These are phyloP conservation scores for Trichoderma erinaceum DNA, from an alignment of 495 filamentous ascomycete species.

Conservation along the genomic window DNA sequence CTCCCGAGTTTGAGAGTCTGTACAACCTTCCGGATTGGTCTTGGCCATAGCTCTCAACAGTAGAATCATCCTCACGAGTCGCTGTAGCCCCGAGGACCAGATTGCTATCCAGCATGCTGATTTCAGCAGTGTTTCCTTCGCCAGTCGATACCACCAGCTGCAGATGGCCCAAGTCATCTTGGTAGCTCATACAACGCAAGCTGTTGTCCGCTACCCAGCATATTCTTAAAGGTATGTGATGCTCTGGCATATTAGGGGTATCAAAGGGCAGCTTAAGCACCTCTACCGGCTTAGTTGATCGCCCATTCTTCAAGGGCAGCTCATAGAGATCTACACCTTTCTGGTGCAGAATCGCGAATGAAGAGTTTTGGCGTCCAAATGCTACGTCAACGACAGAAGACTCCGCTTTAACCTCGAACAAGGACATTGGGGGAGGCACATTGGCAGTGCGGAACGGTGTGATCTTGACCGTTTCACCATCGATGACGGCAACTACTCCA, in stretches of 20 bases:
- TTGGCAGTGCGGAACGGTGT: conserved; percentile 80
- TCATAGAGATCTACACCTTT: conserved; percentile 56
- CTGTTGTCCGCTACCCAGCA: conserved; percentile 8
- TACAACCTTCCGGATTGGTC: conserved; percentile 34
- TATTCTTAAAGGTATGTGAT: conserved; percentile 8
- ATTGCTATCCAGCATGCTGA: not conserved
- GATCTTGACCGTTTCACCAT: conserved; percentile 74
- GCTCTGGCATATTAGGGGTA: conserved; percentile 10
- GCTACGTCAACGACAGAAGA: conserved; percentile 67
- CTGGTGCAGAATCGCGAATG: conserved; percentile 66
- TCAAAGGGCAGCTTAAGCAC: conserved; percentile 24
- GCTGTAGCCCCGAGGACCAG: not conserved
- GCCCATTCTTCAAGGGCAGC: conserved; percentile 49
- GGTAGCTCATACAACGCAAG: conserved; percentile 4
- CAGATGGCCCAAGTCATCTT: conserved; percentile 11
- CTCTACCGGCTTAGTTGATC: conserved; percentile 30
- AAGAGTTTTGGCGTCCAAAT: conserved; percentile 57
- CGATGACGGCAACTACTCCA: conserved; percentile 80
- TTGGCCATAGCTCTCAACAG: conserved; percentile 27
- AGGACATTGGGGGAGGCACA: conserved; percentile 86
- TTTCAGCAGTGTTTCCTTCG: not conserved
- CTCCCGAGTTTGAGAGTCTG: conserved; percentile 17
- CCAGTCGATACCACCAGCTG: conserved; percentile 2
- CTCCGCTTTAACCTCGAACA: conserved; percentile 61
- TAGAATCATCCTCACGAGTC: conserved; percentile 4